A percentile compares a stretch with the other conserved stretches of the same genome.
Evolutionary conservation across 371 early-diverging fungal species (phyloP).

Genomic region (Haplosporangium sp.): DNA sequence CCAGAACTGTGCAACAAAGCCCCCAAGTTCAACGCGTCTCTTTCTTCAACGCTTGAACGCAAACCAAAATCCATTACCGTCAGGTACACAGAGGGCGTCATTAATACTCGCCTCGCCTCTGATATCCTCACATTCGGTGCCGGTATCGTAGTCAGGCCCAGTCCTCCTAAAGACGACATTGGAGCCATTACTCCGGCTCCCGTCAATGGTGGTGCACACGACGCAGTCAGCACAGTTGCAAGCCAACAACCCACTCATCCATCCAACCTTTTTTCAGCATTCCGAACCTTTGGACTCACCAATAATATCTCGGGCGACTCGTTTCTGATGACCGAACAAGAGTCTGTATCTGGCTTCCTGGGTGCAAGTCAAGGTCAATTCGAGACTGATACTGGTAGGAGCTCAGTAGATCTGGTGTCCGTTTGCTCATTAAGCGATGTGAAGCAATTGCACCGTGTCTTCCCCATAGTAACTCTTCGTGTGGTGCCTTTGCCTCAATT

Average conservation of each 20-base stretch:
- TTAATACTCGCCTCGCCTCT: conserved; percentile 22
- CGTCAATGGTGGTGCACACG: not conserved
- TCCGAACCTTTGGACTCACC: conserved; percentile 30
- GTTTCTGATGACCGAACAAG: conserved; percentile 26
- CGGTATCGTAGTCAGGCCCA: not conserved
- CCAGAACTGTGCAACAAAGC: conserved; percentile 15
- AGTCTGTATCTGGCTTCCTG: conserved; percentile 32
- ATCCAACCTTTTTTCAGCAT: not conserved
- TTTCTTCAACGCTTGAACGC: conserved; percentile 8
- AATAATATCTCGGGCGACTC: conserved; percentile 27
- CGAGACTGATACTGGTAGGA: conserved; percentile 26
- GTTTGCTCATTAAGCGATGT: not conserved
- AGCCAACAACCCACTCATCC: not conserved
- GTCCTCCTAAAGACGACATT: not conserved
- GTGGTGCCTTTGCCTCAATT: not conserved
- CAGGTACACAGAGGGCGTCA: conserved; percentile 34
- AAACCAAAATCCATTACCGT: conserved; percentile 19
- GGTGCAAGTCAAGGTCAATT: conserved; percentile 35
- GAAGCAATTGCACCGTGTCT: not conserved
- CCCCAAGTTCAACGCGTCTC: conserved; percentile 28
- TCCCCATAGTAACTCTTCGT: not conserved
- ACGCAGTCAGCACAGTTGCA: not conserved
- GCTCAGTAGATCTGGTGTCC: not conserved
- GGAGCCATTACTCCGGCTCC: no score
- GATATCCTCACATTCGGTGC: conserved; percentile 24